Evolutionary conservation across 306 rosid genomes (phyloP), one percentile per base, ranked within the genome.

Genomic region (Psophocarpus tetragonolobus): DNA sequence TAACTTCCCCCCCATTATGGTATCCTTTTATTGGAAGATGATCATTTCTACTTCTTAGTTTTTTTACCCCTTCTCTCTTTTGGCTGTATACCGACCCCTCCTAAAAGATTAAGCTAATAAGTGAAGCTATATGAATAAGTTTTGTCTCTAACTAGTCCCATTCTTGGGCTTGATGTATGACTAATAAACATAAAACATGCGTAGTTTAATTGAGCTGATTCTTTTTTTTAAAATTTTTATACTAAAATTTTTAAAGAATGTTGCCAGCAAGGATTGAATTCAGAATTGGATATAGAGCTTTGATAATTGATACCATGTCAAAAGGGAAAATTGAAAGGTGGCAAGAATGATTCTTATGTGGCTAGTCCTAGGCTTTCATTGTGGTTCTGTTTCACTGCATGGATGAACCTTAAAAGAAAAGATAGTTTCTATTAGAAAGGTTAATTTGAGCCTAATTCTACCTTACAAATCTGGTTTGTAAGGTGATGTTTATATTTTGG

Each of bases 81-180:
- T 65, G 70, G 33, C 18, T 29, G 13, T 33, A 38, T 68, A 38
- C 23, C 21, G 15, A 50, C 33, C 35, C 35, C 41, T 75, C 45
- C 29, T 53, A 11, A 38, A 65, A 29, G 42, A 44, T 68, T 45
- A 45, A 57, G 57, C 63, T 48, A 21, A 47, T 68, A 11, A 39
- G 68, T 70, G 44, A 58, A 58, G 35, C 4, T 53, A 61, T 65
- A 51, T 29, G n/a, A n/a, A 42, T 57, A 10, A 17, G 44, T 66
- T 56, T 58, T 23, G 23, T 74, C 47, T 71, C 14, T 71, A 61
- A 47, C 24, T 13, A 1, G 3, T 58, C 13, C 48, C 30, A 15
- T 63, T 60, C 63, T 66, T 73, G 29, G 50, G 71, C 45, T 73
- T 80, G 80, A 73, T 65, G 26, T 50, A 26, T 66, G 70, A n/a